These are phyloP conservation scores for Symmetrospora coprosmae DNA, from an alignment of 768 basidiomycete species.

Conservation along the genomic window DNA sequence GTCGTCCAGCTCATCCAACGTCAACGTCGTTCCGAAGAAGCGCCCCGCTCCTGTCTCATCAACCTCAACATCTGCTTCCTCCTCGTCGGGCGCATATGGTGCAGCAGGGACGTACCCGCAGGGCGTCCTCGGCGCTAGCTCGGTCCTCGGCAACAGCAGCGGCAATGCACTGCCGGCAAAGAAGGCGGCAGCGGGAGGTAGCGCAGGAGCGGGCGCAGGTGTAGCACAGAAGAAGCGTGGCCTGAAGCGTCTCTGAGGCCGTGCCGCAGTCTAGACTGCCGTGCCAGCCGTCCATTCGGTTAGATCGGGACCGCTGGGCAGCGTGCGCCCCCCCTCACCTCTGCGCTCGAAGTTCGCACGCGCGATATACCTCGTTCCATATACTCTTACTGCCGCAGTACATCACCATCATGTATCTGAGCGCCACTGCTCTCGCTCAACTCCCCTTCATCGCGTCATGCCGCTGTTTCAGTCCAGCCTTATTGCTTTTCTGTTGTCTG, in stretches of 20 bases:
- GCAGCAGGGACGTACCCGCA: neutral
- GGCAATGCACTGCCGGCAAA: neutral
- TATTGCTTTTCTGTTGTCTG: neutral
- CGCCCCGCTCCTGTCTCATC: neutral
- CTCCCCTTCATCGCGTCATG: neutral
- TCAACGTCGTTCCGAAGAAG: conserved; percentile 3
- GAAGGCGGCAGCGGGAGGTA: neutral
- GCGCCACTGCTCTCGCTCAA: too few relatives aligned
- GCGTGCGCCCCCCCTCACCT: too few relatives aligned
- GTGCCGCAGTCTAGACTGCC: neutral
- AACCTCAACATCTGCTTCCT: neutral
- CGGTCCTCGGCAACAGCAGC: neutral
- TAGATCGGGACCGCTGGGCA: too few relatives aligned
- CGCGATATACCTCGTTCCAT: too few relatives aligned
- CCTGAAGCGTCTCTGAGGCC: conserved; percentile 1
- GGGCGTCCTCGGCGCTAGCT: neutral
- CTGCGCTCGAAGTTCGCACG: too few relatives aligned
- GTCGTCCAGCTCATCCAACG: neutral
- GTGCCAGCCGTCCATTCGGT: neutral
- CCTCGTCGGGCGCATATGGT: neutral
- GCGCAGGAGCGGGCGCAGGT: neutral
- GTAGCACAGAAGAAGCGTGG: conserved; percentile 7
- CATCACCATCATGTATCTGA: too few relatives aligned
- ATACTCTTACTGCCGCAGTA: too few relatives aligned
- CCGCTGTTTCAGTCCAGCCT: neutral